These are phyloP conservation scores for Truncatella angustata DNA, from an alignment of 2,329 filamentous ascomycete genomes.

Conservation along the genomic window DNA sequence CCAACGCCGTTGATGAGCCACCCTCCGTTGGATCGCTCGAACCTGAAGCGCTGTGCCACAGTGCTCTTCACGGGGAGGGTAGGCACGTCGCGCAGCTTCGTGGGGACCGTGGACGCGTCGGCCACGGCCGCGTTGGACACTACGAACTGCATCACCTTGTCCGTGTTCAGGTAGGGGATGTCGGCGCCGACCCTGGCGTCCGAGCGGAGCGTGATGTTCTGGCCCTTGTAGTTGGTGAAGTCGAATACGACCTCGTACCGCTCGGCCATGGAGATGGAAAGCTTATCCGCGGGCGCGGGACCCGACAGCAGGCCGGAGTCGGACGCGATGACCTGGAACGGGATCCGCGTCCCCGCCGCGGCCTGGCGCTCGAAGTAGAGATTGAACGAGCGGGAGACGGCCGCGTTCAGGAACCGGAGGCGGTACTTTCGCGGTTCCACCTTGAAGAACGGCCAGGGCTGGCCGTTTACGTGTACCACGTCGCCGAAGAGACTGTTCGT, in stretches of 20 bases:
- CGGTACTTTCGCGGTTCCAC: conserved; percentile 61
- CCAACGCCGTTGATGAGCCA: conserved; percentile 53
- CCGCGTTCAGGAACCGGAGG: conserved; percentile 51
- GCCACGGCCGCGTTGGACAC: conserved; percentile 33
- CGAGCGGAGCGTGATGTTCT: conserved; percentile 41
- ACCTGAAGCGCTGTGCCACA: conserved; percentile 42
- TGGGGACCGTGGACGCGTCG: conserved; percentile 35
- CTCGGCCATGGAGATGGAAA: conserved; percentile 53
- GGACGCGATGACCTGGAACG: conserved; percentile 53
- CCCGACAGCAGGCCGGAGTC: conserved; percentile 49
- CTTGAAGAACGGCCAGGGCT: conserved; percentile 58
- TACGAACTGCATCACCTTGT: conserved; percentile 51
- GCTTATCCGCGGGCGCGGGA: conserved; percentile 39
- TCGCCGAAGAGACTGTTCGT: conserved; percentile 52
- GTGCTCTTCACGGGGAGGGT: conserved; percentile 32
- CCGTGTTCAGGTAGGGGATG: conserved; percentile 48
- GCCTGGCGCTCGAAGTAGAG: conserved; percentile 42
- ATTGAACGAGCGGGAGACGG: conserved; percentile 45
- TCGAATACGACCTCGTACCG: conserved; percentile 58
- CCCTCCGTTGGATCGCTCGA: conserved; percentile 38
- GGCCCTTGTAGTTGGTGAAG: conserved; percentile 45
- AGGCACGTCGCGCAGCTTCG: conserved; percentile 33
- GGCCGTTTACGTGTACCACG: conserved; percentile 56
- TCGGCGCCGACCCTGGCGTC: conserved; percentile 39
- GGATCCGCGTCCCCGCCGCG: conserved; percentile 28